Conservation (phyloP, 2,329 filamentous ascomycete species). For the Byssothecium circinans region DNA sequence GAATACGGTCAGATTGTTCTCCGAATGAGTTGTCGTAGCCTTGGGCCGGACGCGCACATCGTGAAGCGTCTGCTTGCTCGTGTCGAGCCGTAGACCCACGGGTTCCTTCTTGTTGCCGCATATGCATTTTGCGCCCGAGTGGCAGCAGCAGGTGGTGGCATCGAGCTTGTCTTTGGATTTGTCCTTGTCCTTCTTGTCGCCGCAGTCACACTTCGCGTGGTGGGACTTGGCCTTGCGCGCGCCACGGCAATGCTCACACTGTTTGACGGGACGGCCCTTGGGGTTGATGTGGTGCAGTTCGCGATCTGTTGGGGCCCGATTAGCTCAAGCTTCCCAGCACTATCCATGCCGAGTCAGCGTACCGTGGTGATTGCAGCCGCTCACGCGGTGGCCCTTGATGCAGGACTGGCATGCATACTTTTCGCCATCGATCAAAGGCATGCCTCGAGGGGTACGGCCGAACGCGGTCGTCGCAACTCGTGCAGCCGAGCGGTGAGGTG, state of each 20-base stretch:
- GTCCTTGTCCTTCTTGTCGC: slow-evolving; percentile 76
- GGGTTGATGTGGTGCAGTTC: slow-evolving; percentile 94
- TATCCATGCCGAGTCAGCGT: slow-evolving; percentile 36
- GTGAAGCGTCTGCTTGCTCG: slow-evolving; percentile 49
- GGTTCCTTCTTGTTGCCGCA: slow-evolving; percentile 64
- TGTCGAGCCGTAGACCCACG: slow-evolving; percentile 50
- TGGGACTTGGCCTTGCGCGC: slow-evolving; percentile 95
- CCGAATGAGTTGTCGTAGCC: slow-evolving; percentile 60
- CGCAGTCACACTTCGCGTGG: slow-evolving; percentile 96
- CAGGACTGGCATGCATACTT: slow-evolving; percentile 98
- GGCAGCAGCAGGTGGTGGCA: slow-evolving; percentile 55
- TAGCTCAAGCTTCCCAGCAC: slow-evolving; percentile 14
- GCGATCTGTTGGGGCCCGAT: slow-evolving; percentile 64
- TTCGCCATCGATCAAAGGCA: slow-evolving; percentile 70
- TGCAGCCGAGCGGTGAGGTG: slow-evolving; percentile 22
- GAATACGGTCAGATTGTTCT: slow-evolving; percentile 62
- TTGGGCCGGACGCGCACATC: slow-evolving; percentile 57
- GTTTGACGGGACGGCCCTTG: slow-evolving; percentile 94
- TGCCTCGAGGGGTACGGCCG: slow-evolving; percentile 36
- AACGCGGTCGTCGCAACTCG: slow-evolving; percentile 37
- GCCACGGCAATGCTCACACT: slow-evolving; percentile 94
- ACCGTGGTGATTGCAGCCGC: slow-evolving; percentile 96
- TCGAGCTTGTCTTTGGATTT: slow-evolving; percentile 51
- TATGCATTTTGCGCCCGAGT: slow-evolving; percentile 61
- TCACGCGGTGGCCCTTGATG: slow-evolving; percentile 96